Percentiles rank a stretch among this genome's conserved stretches.
Conservation (phyloP, 2,329 filamentous ascomycete species). For the Penicillium psychrosexuale region DNA sequence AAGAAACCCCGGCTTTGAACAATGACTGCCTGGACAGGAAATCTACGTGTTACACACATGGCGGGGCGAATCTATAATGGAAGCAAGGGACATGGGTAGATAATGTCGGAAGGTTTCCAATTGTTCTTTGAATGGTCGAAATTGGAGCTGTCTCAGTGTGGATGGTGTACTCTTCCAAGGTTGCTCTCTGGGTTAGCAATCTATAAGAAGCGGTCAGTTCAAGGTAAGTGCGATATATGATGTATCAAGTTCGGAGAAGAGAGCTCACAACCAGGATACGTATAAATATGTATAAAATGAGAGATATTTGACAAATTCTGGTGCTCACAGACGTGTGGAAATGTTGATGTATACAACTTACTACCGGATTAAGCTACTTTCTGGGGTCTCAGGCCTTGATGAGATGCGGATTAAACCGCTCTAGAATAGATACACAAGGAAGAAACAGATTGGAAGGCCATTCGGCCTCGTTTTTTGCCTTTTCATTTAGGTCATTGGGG, state of each 20-base stretch:
- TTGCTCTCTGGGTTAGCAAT: neutral
- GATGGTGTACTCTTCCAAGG: neutral
- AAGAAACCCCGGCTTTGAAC: neutral
- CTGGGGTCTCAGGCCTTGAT: neutral
- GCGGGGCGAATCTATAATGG: neutral
- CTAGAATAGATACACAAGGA: neutral
- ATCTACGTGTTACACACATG: neutral
- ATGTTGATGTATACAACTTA: no score
- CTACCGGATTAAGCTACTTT: neutral
- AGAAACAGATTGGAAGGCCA: slow-evolving; percentile 9
- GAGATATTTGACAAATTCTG: no score
- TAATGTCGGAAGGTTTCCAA: neutral
- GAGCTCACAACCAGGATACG: neutral
- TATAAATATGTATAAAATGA: no score
- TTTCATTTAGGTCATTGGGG: slow-evolving; percentile 18
- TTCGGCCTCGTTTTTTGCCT: slow-evolving; percentile 21
- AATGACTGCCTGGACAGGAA: neutral
- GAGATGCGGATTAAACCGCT: neutral
- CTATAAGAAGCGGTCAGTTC: neutral
- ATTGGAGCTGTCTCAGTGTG: neutral
- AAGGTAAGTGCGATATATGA: neutral
- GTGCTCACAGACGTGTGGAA: neutral
- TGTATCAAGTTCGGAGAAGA: neutral
- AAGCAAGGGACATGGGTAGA: neutral
- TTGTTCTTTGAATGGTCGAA: neutral